phyloP scores from a whole-genome alignment of 768 basidiomycete species.

The Amanita rimosa region DNA sequence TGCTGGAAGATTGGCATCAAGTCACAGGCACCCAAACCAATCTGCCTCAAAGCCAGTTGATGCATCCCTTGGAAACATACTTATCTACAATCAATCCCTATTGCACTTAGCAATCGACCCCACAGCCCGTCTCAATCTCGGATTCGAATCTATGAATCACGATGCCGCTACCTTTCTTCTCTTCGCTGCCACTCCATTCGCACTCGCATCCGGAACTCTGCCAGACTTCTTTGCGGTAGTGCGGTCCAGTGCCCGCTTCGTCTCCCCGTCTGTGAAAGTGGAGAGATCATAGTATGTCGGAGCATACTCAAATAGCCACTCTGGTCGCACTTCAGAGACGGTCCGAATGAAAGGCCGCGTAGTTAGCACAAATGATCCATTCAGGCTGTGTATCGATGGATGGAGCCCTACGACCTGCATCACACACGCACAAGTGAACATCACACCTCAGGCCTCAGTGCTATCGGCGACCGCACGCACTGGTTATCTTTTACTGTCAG shows the following conservation, averaged over 20 bases:
- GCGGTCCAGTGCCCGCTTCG: constrained; percentile 52
- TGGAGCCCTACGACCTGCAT: constrained; percentile 76
- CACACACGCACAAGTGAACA: constrained; percentile 32
- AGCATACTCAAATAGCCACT: constrained; percentile 52
- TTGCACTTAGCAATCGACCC: too few species aligned
- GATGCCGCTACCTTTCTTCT: too few species aligned
- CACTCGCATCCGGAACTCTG: not conserved
- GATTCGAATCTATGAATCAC: too few species aligned
- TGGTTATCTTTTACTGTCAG: constrained; percentile 94
- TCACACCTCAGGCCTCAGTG: not conserved
- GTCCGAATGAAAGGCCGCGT: constrained; percentile 85
- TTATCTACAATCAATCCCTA: too few species aligned
- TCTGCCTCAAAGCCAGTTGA: too few species aligned
- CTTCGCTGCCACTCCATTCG: not conserved
- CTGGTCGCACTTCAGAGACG: constrained; percentile 74
- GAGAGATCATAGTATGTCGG: constrained; percentile 57
- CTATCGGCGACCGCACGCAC: constrained; percentile 50
- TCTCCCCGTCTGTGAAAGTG: constrained; percentile 58
- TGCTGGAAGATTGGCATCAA: too few species aligned
- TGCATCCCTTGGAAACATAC: too few species aligned
- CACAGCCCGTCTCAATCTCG: too few species aligned
- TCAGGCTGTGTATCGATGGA: constrained; percentile 83
- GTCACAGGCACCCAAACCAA: too few species aligned
- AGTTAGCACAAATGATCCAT: constrained; percentile 89
- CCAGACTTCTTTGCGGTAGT: constrained; percentile 33